These are phyloP conservation scores for Chloris gayana DNA, from an alignment of 176 grass and related monocot genomes.

Conservation along the genomic window DNA sequence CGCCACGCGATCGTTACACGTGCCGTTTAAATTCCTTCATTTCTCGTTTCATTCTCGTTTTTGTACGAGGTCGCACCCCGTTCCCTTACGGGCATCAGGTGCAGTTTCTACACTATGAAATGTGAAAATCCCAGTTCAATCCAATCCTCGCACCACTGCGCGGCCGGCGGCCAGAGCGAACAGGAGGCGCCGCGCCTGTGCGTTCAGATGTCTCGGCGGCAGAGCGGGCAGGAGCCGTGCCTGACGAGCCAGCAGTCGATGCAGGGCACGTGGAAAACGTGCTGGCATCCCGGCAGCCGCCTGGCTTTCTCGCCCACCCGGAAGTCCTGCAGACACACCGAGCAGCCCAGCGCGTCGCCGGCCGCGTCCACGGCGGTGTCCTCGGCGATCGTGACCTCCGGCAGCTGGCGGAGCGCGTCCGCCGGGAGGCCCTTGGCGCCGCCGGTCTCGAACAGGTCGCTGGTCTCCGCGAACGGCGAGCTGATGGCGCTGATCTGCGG, in stretches of 20 bases:
- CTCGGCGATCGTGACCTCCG: conserved; percentile 50
- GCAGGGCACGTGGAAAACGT: conserved; percentile 74
- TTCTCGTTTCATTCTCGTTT: not conserved
- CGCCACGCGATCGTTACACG: not conserved
- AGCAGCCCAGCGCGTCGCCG: conserved; percentile 72
- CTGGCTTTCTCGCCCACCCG: conserved; percentile 58
- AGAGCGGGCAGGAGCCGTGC: conserved; percentile 86
- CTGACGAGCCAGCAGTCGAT: conserved; percentile 82
- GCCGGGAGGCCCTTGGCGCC: conserved; percentile 44
- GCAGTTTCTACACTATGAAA: not conserved
- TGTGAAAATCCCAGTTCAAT: not conserved
- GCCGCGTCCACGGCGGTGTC: conserved; percentile 49
- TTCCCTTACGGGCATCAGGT: conserved; percentile 19
- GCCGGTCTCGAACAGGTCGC: conserved; percentile 78
- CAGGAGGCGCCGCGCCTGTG: not conserved
- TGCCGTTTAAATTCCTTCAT: not conserved
- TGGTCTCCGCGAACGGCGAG: conserved; percentile 67
- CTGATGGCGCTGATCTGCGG: conserved; percentile 80
- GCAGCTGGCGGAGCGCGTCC: conserved; percentile 52
- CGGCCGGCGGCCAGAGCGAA: not conserved
- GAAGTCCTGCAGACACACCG: conserved; percentile 92
- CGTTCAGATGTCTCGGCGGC: conserved; percentile 60
- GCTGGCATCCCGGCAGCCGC: conserved; percentile 57
- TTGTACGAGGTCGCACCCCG: not conserved
- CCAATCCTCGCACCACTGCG: no score